Percentiles rank a stretch among this genome's conserved stretches.
phyloP scores from a whole-genome alignment of 768 basidiomycete genomes.

The Clavaria fumosa region DNA sequence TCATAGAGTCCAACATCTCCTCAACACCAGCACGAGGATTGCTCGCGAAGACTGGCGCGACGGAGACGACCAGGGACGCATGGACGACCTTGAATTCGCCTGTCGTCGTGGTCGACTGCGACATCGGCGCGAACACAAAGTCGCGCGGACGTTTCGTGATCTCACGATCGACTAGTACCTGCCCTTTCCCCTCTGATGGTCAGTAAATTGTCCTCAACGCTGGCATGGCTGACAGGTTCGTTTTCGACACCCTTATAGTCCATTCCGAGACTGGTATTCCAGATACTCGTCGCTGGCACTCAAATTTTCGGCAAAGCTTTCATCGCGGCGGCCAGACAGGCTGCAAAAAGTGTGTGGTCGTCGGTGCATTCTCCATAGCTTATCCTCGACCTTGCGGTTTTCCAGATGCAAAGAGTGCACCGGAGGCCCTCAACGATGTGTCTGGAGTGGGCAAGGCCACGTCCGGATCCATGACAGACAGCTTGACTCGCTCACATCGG shows the following conservation, averaged over 20 bases:
- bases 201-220: constrained; percentile 17
- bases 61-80: neutral
- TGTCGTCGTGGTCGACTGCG: no score
- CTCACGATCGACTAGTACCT: constrained; percentile 23
- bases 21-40: constrained; percentile 62
- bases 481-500: constrained; percentile 66
- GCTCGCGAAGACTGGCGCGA: constrained; percentile 45
- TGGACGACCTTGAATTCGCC: constrained; percentile 30
- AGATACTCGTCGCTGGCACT: constrained; percentile 61
- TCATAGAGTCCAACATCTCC: constrained; percentile 87
- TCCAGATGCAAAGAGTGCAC: constrained; percentile 70
- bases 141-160: no score
- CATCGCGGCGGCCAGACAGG: constrained; percentile 79
- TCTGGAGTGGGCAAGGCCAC: constrained; percentile 63
- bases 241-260: constrained; percentile 30
- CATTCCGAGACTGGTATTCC: constrained; percentile 61
- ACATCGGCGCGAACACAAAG: no score
- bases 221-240: neutral
- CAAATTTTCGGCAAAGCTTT: constrained; percentile 89
- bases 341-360: constrained; percentile 65
- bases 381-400: neutral
- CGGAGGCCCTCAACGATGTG: constrained; percentile 54
- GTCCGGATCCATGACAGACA: constrained; percentile 64
- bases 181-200: constrained; percentile 21
- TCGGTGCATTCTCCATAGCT: neutral